These are phyloP conservation scores for Diutina catenulata DNA, from an alignment of 1,139 yeast genomes.

Conservation along the genomic window DNA sequence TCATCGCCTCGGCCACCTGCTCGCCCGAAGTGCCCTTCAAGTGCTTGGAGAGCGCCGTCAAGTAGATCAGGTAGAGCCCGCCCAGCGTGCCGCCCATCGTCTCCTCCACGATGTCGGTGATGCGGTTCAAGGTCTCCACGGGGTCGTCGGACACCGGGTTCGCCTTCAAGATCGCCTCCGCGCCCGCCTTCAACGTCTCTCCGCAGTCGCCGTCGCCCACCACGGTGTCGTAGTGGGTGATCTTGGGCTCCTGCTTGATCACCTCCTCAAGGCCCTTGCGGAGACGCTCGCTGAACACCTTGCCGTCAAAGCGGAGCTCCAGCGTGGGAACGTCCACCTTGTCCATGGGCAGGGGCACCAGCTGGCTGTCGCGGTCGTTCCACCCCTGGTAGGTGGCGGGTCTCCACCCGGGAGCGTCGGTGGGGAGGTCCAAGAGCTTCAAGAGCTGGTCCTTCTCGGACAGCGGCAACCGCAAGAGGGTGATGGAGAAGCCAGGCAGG, in stretches of 20 bases:
- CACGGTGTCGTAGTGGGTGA: slow-evolving; percentile 74
- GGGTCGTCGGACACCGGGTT: slow-evolving; percentile 24
- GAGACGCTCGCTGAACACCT: slow-evolving; percentile 16
- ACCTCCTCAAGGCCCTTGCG: slow-evolving; percentile 35
- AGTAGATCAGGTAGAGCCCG: slow-evolving; percentile 76
- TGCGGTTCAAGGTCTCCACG: slow-evolving; percentile 36
- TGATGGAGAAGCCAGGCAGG: slow-evolving; percentile 84
- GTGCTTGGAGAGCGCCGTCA: slow-evolving; percentile 46
- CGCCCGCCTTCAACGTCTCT: slow-evolving; percentile 77
- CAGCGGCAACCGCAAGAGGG: slow-evolving; percentile 55
- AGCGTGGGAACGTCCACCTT: slow-evolving; percentile 17
- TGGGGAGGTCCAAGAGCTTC: slow-evolving; percentile 50
- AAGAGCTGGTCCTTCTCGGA: slow-evolving; percentile 28
- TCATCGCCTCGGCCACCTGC: slow-evolving; percentile 13
- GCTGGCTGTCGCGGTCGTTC: slow-evolving; percentile 11
- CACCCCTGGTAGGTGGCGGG: slow-evolving; percentile 24
- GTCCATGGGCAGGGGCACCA: slow-evolving; percentile 15
- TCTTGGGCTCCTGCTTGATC: slow-evolving; percentile 58
- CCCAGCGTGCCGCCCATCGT: slow-evolving; percentile 98
- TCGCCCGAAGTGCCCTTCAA: slow-evolving; percentile 23
- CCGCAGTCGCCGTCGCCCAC: slow-evolving; percentile 99
- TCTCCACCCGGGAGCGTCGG: slow-evolving; percentile 81
- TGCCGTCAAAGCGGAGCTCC: slow-evolving; percentile 30
- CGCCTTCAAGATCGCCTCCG: slow-evolving; percentile 53
- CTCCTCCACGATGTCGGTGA: slow-evolving; percentile 62